Conservation (phyloP, 306 rosid species). For the Astragalus glycyphyllos region DNA sequence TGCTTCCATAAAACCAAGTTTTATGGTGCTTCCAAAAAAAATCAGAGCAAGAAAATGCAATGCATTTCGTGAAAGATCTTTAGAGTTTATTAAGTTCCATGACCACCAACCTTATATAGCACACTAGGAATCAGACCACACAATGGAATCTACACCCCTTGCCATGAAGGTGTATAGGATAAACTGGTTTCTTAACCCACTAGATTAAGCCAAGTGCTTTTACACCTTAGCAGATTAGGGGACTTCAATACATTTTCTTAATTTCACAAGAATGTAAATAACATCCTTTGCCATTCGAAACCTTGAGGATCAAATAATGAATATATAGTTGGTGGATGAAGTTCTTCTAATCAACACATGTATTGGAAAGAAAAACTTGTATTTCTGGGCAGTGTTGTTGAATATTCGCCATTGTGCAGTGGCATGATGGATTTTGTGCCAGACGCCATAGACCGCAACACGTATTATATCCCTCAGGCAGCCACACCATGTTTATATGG, state of each 20-base stretch:
- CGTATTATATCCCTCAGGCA: too few relatives aligned
- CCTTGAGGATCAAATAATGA: constrained; percentile 7
- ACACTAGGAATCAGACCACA: background rate
- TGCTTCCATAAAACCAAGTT: constrained; percentile 14
- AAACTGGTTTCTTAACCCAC: background rate
- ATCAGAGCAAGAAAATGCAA: background rate
- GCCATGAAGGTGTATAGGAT: background rate
- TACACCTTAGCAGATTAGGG: background rate
- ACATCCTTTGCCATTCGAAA: background rate
- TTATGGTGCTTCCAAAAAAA: background rate
- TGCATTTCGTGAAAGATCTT: background rate
- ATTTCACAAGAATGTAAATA: background rate
- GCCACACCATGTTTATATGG: too few relatives aligned
- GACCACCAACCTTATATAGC: background rate
- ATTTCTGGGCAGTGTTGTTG: background rate
- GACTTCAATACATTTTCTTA: constrained; percentile 18
- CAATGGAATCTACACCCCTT: background rate
- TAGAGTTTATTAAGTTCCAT: background rate
- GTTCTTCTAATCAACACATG: background rate
- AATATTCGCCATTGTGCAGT: too few relatives aligned
- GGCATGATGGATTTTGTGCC: too few relatives aligned
- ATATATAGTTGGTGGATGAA: constrained; percentile 7
- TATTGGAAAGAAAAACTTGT: background rate
- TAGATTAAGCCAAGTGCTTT: background rate
- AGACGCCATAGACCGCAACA: too few relatives aligned